These are phyloP conservation scores for Babesia bovis DNA, from an alignment of 169 alveolate genomes.

Conservation along the genomic window DNA sequence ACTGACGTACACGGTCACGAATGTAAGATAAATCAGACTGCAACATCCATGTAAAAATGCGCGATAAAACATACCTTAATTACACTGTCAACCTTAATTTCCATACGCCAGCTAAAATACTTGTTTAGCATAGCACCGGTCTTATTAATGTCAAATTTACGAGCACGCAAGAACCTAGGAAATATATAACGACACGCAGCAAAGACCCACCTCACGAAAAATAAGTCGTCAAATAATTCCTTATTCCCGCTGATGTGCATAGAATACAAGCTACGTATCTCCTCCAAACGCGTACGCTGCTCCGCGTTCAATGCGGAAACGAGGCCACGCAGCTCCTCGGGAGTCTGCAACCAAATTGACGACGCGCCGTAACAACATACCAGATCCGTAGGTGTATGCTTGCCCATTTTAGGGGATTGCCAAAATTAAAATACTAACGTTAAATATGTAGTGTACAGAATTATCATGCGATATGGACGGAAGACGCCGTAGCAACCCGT, in stretches of 20 bases:
- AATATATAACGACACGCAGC: neutral
- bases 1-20: constrained; percentile 50
- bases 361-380: constrained; percentile 20
- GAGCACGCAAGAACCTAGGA: constrained; percentile 71
- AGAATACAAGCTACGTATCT: constrained; percentile 31
- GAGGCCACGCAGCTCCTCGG: constrained; percentile 66
- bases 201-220: constrained; percentile 55
- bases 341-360: constrained; percentile 42
- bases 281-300: constrained; percentile 54
- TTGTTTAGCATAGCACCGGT: constrained; percentile 71
- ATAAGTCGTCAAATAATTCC: constrained; percentile 58
- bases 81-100: constrained; percentile 44
- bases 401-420: constrained; percentile 22
- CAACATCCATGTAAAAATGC: constrained; percentile 14
- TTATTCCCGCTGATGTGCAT: constrained; percentile 46
- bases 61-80: constrained; percentile 26
- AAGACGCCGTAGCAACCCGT: no score
- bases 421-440: neutral
- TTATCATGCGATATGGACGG: no score
- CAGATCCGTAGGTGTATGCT: constrained; percentile 59
- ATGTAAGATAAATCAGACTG: constrained; percentile 47
- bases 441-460: no score
- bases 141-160: constrained; percentile 71
- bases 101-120: constrained; percentile 72
- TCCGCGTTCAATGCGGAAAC: constrained; percentile 59